A percentile compares a stretch with the other conserved stretches of the same genome.
These are phyloP conservation scores for Talaromyces sp. DNA, from an alignment of 2,329 filamentous ascomycete genomes.

Conservation along the genomic window DNA sequence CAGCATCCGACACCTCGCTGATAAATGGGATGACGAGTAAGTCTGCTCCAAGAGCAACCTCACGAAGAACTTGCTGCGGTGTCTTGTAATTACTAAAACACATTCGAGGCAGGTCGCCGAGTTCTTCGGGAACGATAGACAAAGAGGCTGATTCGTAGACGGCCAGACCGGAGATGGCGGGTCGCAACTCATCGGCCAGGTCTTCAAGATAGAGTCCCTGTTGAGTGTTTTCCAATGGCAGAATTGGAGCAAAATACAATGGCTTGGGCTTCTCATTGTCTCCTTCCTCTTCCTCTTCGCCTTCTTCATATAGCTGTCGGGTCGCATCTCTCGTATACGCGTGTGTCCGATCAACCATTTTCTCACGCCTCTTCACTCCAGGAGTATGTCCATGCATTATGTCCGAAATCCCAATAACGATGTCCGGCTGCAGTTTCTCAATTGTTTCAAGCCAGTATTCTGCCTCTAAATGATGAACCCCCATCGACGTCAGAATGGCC, in stretches of 20 bases:
- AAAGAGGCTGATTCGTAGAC: slow-evolving; percentile 70
- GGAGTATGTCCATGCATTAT: slow-evolving; percentile 55
- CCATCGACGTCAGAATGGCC: slow-evolving; percentile 77
- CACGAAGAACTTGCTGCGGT: slow-evolving; percentile 71
- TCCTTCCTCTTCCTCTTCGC: slow-evolving; percentile 22
- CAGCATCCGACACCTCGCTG: slow-evolving; percentile 68
- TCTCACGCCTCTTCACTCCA: slow-evolving; percentile 66
- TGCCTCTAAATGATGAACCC: slow-evolving; percentile 66
- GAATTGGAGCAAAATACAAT: slow-evolving; percentile 61
- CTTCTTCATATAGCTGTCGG: slow-evolving; percentile 32
- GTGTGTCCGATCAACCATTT: slow-evolving; percentile 82
- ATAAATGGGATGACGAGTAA: slow-evolving; percentile 73
- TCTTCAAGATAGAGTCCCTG: slow-evolving; percentile 77
- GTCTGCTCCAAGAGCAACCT: slow-evolving; percentile 72
- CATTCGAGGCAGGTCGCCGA: slow-evolving; percentile 64
- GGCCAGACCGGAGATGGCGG: slow-evolving; percentile 62
- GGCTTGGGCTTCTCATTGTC: slow-evolving; percentile 17
- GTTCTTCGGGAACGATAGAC: slow-evolving; percentile 55
- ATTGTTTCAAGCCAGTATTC: slow-evolving; percentile 64
- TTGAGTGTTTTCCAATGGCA: slow-evolving; percentile 67
- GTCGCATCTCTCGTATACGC: slow-evolving; percentile 71
- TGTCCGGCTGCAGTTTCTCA: slow-evolving; percentile 66
- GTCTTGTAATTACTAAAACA: slow-evolving; percentile 64
- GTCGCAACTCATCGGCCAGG: slow-evolving; percentile 58
- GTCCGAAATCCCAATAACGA: slow-evolving; percentile 74